Base-by-base conservation (phyloP, 805 yeast species). In the Candida cerambycidarum region DNA sequence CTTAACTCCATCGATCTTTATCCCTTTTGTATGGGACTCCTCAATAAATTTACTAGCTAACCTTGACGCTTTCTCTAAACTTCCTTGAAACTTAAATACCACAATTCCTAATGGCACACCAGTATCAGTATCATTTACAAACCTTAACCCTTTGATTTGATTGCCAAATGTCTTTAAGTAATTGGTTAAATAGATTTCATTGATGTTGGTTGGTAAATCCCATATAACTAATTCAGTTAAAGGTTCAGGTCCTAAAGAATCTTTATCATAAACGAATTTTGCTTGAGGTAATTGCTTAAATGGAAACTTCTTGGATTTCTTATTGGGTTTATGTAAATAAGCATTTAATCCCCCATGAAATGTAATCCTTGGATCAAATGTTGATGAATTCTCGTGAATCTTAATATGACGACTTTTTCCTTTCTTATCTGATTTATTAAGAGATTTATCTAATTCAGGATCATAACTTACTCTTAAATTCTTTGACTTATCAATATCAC, bases 21-120 rank as follows among this genome's bases (percentile, higher is more conserved):
- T 63, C 25, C 61, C 63, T 15, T 56, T 58, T 11, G 50, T 44
- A 33, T 56, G 54, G 21, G 67, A 53, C 5, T 52, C 55, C 13
- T 50, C 45, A 8, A 68, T 54, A 15, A 70, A 56, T 34, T 52
- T 53, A 28, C 61, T 63, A 15, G 75, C 74, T 14, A 61, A 50
- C 32, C 57, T 54, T 61, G 59, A 60, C 4, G 79, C 67, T 44
- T 75, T 76, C 14, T 73, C 79, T 12, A 69, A 56, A 15, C 62
- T 56, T 2, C 88, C 87, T 44, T 73, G 82, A 61, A 75, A 89
- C 45, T 75, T 69, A 40, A 88, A 67, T 15, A 78, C 64, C 39
- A 83, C 83, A 16, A 89, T 67, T 8, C 95, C 93, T 31, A 89
- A 61, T 0, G 95, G 90, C 14, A 82, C 84, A 2, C 89, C 96